Base-by-base conservation (phyloP, 2,329 filamentous ascomycete species). In the Metarhizium anisopliae region DNA sequence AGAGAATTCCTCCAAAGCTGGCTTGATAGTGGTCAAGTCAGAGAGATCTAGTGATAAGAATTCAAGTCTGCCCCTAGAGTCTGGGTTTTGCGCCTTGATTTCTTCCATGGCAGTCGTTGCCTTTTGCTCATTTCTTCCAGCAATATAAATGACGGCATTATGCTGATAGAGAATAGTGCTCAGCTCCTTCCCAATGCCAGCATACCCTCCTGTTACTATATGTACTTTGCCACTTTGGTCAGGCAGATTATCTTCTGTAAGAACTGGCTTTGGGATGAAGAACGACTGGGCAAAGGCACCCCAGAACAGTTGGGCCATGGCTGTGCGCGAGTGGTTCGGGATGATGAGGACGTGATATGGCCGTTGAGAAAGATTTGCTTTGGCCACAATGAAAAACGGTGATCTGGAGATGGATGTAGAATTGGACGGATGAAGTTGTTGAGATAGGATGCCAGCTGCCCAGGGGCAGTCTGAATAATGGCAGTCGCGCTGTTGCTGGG, bases 131-230 rank as follows among this genome's bases (percentile, higher is more conserved):
- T 67, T 74, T 35, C 81, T 77, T 2, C 74, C 74, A 4, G 79
- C 79, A 30, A 82, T 64, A 64, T 82, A 84, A n/a, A 84, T 75
- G 1, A 70, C 80, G 40, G 72, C 80, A 55, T 81, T 78, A 40
- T 72, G 74, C 13, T 68, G 65, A 65, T 84, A 84, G 11, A 85
- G 70, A 3, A 84, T 73, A 43, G 74, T 73, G 36, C 70, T 70
- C 20, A 84, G 70, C 59, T 82, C 77, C 45, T 75, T 73, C 10
- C 81, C 81, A 6, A 82, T 70, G 70, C 70, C 70, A 0, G 68
- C 67, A 60, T 72, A 72, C 55, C 67, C 65, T 42, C 70, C 70
- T 1, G 70, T 84, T 16, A 84, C 74, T 57, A 84, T 73, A 67
- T 73, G 76, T 38, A 81, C 77, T 66, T 72, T 58, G 50, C 51